These are phyloP conservation scores for Coelastrella sp. DNA, from an alignment of 139 green algal species.

Conservation along the genomic window DNA sequence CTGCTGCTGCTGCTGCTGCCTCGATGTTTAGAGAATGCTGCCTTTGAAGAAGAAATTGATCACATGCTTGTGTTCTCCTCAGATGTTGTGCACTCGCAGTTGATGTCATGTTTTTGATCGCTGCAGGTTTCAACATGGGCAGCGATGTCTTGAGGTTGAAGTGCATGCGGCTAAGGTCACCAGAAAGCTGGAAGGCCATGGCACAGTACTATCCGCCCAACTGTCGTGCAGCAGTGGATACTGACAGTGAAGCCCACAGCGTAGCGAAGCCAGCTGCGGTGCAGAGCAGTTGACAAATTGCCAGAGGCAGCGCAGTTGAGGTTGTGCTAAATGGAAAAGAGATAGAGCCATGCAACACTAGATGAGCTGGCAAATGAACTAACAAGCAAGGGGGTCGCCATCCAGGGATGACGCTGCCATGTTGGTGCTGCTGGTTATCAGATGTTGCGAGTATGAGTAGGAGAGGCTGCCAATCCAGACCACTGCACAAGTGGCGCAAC, in stretches of 20 bases:
- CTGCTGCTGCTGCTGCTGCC: no score
- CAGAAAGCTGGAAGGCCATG: not conserved
- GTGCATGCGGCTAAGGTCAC: conserved; percentile 1
- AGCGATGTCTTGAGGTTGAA: not conserved
- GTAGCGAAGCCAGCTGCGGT: not conserved
- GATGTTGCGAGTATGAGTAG: no score
- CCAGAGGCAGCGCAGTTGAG: not conserved
- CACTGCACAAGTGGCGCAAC: no score
- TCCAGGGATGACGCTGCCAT: no score
- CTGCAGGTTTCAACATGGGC: conserved; percentile 14
- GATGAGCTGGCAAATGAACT: no score
- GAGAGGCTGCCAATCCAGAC: no score
- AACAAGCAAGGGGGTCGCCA: no score
- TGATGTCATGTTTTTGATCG: not conserved
- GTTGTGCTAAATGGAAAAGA: not conserved
- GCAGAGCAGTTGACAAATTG: not conserved
- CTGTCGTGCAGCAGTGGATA: conserved; percentile 14
- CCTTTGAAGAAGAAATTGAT: no score
- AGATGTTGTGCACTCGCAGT: not conserved
- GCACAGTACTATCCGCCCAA: not conserved
- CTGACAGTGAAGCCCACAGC: not conserved
- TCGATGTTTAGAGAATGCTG: no score
- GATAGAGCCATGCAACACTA: not conserved
- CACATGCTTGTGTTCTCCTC: no score
- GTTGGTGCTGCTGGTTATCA: no score